Evolutionary conservation across 2,329 filamentous ascomycete species (phyloP).

Genomic region (Pseudogymnoascus sp.): DNA sequence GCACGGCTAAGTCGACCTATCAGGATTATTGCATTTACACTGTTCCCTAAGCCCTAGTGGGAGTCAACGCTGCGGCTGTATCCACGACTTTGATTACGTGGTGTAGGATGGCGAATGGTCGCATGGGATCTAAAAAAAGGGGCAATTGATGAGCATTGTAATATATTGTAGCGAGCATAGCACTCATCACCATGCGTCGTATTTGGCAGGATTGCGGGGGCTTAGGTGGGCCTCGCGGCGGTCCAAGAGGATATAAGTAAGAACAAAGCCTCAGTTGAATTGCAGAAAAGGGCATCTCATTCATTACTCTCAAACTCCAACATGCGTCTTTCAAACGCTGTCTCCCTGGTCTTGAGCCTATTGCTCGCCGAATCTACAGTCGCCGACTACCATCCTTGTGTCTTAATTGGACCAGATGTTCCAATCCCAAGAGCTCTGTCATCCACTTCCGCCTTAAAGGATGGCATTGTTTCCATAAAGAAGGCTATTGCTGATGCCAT

Average conservation of each 20-base stretch:
- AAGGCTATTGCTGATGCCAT: neutral
- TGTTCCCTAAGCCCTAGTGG: neutral
- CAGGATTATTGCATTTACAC: neutral
- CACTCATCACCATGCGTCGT: neutral
- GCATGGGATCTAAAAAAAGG: neutral
- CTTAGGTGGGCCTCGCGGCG: neutral
- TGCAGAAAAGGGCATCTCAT: neutral
- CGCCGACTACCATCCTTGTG: slow-evolving; percentile 1
- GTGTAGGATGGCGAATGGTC: neutral
- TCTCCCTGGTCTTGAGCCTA: neutral
- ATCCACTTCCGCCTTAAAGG: neutral
- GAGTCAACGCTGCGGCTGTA: neutral
- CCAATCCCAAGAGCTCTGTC: neutral
- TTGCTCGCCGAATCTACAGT: neutral
- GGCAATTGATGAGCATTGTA: neutral
- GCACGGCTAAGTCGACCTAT: neutral
- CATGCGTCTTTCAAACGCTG: neutral
- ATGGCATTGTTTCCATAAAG: neutral
- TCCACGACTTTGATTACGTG: neutral
- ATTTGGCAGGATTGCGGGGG: neutral
- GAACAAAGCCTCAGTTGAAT: neutral
- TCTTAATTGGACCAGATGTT: neutral
- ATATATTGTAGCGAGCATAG: neutral
- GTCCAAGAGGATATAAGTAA: neutral
- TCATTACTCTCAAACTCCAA: neutral